These are phyloP conservation scores for Globisporangium echinulatum DNA, from an alignment of 352 stramenopile species.

Conservation along the genomic window DNA sequence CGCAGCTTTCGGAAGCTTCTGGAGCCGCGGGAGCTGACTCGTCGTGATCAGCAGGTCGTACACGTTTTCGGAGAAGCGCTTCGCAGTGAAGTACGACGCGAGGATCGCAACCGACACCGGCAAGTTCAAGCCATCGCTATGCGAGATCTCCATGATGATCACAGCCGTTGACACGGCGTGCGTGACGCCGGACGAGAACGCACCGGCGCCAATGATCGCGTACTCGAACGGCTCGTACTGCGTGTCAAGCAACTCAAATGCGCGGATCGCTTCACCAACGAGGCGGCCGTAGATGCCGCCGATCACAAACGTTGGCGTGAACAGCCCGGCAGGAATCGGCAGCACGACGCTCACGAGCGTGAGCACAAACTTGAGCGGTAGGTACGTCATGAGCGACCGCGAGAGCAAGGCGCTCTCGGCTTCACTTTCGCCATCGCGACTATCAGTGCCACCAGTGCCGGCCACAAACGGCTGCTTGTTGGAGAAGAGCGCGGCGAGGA, in stretches of 20 bases:
- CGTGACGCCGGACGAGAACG: slow-evolving; percentile 90
- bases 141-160: slow-evolving; percentile 92
- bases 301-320: slow-evolving; percentile 83
- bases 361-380: slow-evolving; percentile 74
- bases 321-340: slow-evolving; percentile 68
- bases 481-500: slow-evolving; percentile 61
- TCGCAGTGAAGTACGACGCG: slow-evolving; percentile 86
- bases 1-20: slow-evolving; percentile 77
- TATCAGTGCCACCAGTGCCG: not conserved
- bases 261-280: slow-evolving; percentile 64
- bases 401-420: slow-evolving; percentile 56
- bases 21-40: slow-evolving; percentile 65
- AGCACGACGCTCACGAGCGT: slow-evolving; percentile 74
- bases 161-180: slow-evolving; percentile 89
- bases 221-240: slow-evolving; percentile 89
- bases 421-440: slow-evolving; percentile 8
- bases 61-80: slow-evolving; percentile 87
- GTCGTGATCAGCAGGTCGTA: slow-evolving; percentile 89
- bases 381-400: slow-evolving; percentile 65
- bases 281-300: slow-evolving; percentile 80
- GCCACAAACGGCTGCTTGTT: slow-evolving; percentile 43
- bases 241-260: slow-evolving; percentile 49
- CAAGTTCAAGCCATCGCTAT: slow-evolving; percentile 80
- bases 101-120: slow-evolving; percentile 86
- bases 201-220: slow-evolving; percentile 88